phyloP scores from a whole-genome alignment of 1,284 basidiomycete species.

The Serendipita sp. region DNA sequence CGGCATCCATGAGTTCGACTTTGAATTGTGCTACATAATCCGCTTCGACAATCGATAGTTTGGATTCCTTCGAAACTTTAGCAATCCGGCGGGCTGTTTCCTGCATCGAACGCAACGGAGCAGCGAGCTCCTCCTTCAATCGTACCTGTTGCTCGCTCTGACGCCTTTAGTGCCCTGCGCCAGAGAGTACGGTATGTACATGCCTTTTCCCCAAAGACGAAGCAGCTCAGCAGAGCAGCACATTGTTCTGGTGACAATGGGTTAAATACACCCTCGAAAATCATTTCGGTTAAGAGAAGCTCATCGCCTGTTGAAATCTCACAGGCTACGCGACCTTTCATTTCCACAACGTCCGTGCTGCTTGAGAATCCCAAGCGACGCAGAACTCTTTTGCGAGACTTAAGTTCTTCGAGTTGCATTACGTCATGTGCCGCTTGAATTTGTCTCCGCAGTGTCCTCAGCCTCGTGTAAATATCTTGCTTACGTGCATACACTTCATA shows the following conservation, averaged over 20 bases:
- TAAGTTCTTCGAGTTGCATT: conserved; percentile 93
- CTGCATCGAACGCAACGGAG: conserved; percentile 86
- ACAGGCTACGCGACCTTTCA: conserved; percentile 96
- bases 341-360: conserved; percentile 83
- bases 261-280: conserved; percentile 97
- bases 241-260: conserved; percentile 80
- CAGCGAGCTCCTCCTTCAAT: conserved; percentile 84
- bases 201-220: conserved; percentile 95
- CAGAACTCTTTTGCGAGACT: conserved; percentile 86
- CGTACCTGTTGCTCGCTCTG: conserved; percentile 81
- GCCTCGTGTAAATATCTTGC: conserved; percentile 51
- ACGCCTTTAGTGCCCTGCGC: conserved; percentile 7
- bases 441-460: conserved; percentile 67
- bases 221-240: conserved; percentile 86
- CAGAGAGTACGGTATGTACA: conserved; percentile 14
- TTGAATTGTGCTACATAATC: conserved; percentile 96
- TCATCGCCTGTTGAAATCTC: conserved; percentile 98
- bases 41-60: conserved; percentile 78
- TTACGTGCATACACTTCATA: conserved; percentile 75
- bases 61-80: conserved; percentile 87
- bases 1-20: conserved; percentile 95
- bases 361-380: conserved; percentile 85
- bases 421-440: conserved; percentile 86
- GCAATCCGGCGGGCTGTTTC: conserved; percentile 91
- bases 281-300: conserved; percentile 87